Base-by-base conservation (phyloP, 2,329 filamentous ascomycete genomes). In the Aspergillus hortae region DNA sequence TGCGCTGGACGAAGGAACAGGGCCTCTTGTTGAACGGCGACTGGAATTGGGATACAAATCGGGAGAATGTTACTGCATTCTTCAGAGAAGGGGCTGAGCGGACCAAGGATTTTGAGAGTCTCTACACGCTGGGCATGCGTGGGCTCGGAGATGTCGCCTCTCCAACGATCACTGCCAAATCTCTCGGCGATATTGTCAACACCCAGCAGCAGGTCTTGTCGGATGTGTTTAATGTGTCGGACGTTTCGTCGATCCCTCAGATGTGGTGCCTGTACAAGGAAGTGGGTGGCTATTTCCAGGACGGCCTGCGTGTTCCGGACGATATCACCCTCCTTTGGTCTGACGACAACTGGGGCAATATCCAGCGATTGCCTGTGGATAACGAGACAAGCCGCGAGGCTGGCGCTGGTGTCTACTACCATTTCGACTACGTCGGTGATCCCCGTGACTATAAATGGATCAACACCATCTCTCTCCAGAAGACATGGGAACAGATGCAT, bases 181-280 rank as follows among this genome's bases (percentile, higher is more conserved):
- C 86, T 56, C 75, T 89, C 6, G 79, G 85, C 58, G 76, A 78
- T 15, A 77, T 88, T 23, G 84, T 89, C 2, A 61, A 74, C 3
- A 78, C 81, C 30, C 85, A 89, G 64, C 77, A 81, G 46, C 64
- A 77, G 9, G 84, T 85, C 52, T 74, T 87, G 41, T 74, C 72
- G 17, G 75, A 80, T 2, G 80, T 86, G 0, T 78, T 86, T 41
- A 79, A 75, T 4, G 70, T 76, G 3, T 68, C 40, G 17, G 40
- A 67, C 1, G 74, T 80, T 35, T 67, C 76, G 4, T 71, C 77
- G 1, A 79, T 86, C 0, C 85, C 86, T 5, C 86, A 89, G 67
- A 78, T 85, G 70, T 89, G 86, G 85, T 88, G 85, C 60, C 70
- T 89, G 55, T 90, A 89, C 70, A 89, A 88, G 64, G 86, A 90